Conservation (phyloP, 768 basidiomycete species). For the Leccinum imitatum region DNA sequence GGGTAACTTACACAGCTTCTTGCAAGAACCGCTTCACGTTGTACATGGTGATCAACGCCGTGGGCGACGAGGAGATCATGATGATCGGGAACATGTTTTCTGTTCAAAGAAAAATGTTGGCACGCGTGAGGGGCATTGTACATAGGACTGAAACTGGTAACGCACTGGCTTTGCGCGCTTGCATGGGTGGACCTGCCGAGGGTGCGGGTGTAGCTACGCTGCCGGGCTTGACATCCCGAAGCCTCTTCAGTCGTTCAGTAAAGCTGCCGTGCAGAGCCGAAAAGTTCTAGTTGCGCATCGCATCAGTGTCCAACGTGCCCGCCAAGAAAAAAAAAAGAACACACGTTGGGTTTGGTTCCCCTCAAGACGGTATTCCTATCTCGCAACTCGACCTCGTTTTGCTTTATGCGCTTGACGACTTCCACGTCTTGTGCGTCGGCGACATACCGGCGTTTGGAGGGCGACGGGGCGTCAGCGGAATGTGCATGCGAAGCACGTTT, state of each 20-base stretch:
- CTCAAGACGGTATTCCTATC: slow-evolving; percentile 83
- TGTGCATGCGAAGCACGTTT: slow-evolving; percentile 23
- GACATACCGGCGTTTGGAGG: slow-evolving; percentile 74
- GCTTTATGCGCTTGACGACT: slow-evolving; percentile 78
- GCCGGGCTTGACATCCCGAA: slow-evolving; percentile 64
- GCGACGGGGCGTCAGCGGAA: slow-evolving; percentile 38
- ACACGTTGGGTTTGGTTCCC: slow-evolving; percentile 80
- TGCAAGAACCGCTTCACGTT: slow-evolving; percentile 94
- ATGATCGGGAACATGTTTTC: slow-evolving; percentile 89
- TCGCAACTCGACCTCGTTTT: slow-evolving; percentile 73
- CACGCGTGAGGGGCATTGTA: too few relatives aligned
- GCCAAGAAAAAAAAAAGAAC: slow-evolving; percentile 24
- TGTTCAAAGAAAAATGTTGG: slow-evolving; percentile 24
- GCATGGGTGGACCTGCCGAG: slow-evolving; percentile 38
- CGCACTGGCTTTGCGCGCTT: slow-evolving; percentile 71
- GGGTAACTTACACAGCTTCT: slow-evolving; percentile 65
- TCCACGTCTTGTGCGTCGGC: slow-evolving; percentile 77
- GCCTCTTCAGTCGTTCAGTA: slow-evolving; percentile 74
- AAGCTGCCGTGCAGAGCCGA: slow-evolving; percentile 62
- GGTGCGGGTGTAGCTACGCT: slow-evolving; percentile 41
- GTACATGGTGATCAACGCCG: slow-evolving; percentile 95
- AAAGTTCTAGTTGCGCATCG: slow-evolving; percentile 66
- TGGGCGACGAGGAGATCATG: slow-evolving; percentile 92
- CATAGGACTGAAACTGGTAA: background rate
- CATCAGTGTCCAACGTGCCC: background rate